Base-by-base conservation (phyloP, 768 basidiomycete species). In the Pholiota conissans region DNA sequence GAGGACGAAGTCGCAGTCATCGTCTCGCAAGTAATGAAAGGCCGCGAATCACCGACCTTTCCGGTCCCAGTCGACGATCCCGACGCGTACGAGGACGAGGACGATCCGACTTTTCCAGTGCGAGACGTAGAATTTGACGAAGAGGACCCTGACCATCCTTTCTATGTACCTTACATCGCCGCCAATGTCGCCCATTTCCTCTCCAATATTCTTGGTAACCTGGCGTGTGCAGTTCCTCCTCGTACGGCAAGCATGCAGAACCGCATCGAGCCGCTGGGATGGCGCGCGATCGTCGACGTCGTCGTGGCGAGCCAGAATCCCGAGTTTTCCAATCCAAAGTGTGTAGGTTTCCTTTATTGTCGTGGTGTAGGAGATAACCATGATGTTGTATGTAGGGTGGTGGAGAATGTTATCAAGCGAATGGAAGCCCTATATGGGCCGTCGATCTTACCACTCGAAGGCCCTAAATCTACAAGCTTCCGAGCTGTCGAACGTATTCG, bases 1-100 rank as follows among this genome's bases (percentile, higher is more conserved):
- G 78, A 84, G 47, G 90, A 92, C 61, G 91, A 92, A 70, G 76
- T 92, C 8, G 69, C 70, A 20, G 67, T 76, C 2, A 64, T 91
- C 28, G 77, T 78, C 5, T 70, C 76, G 18, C 68, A 75, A 11
- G 68, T 71, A 27, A 58, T 78, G 39, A 74, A 62, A 45, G 60
- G 59, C 16, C 65, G 65, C 40, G 30, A 62, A 9, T 62, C 52
- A 16, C 53, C 63, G 18, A 40, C 34, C 9, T 60, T 69, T 8
- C 63, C 62, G 27, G 48, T 60, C 11, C 49, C 60, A 6, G 28
- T 49, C 26, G 28, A 29, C 24, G 45, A 35, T 29, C 18, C 53
- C 32, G 59, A 63, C 8, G 9, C 22, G 40, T 60, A 65, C 45
- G 55, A 65, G 37, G 54, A 65, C 13, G 67, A 68, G 14, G 59